Base-by-base conservation (phyloP, 495 filamentous ascomycete species). In the Platismatia glauca region DNA sequence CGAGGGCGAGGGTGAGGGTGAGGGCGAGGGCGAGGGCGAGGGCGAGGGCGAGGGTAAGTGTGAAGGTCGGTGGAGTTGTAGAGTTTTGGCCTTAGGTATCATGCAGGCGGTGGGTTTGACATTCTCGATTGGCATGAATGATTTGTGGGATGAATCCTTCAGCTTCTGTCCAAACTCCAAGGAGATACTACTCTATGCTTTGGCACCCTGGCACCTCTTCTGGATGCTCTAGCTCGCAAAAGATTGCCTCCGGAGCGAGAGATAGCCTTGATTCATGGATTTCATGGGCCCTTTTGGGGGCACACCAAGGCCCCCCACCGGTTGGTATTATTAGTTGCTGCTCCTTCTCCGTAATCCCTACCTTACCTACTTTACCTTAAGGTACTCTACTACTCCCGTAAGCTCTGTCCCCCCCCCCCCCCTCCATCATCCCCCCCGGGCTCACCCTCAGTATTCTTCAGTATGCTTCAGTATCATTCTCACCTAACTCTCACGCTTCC, bases 171-270 rank as follows among this genome's bases (percentile, higher is more conserved):
- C n/a, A n/a, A n/a, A n/a, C n/a, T 46, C n/a, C 43, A 46, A 46
- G 43, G n/a, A 24, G 43, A 46, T 22, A 46, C n/a, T 46, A 46
- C n/a, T 46, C n/a, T 46, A 46, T 46, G 43, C 5, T 35, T 35
- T 35, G 34, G 9, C 34, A 35, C 3, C 24, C 24, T 46, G 43
- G 43, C 43, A 46, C 43, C 43, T 24, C 43, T 20, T 46, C n/a
- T 27, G 46, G 11, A 27, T 29, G 46, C 24, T 50, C 9, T 29
- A 50, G 46, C 46, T 50, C 46, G 46, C 46, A 50, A 50, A 48
- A 50, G 46, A 29, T 50, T 50, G 46, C 46, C 46, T 29, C 12
- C 46, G 46, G 46, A 50, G 46, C 46, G 24, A 50, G 46, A 50
- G 46, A 50, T 50, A 50, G 24, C 12, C 46, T 13, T 50, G 24